Evolutionary conservation across 306 rosid genomes (phyloP), one percentile per base, ranked within the genome.

Genomic region (Betula pendula): DNA sequence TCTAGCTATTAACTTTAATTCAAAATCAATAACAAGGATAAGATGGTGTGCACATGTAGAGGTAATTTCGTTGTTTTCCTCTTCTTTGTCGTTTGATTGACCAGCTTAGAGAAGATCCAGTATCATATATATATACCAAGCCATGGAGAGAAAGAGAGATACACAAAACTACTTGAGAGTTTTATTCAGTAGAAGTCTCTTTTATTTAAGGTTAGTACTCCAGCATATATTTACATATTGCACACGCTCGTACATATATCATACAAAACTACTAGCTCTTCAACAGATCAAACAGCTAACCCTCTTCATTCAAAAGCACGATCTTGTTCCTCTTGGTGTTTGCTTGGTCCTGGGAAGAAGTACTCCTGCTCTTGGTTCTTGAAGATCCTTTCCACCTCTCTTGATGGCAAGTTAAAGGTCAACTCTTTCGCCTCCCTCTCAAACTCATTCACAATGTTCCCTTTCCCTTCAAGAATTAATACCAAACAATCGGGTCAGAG

Each of bases 391-490:
- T 92, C 88, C 81, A 88, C 89, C 66, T 71, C 81, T 4, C 81
- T 82, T 2, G 82, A 87, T 0, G 95, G 81, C 31, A 47, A 45
- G 20, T 82, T 82, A 8, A 90, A 88, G 2, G 93, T 77, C 40
- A 92, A 16, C 75, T 81, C 84, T 69, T 88, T 88, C 0, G 88
- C 95, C n/a, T 31, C 55, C 71, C 40, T 72, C 63, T 88, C 91
- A 50, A 92, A 55, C 66, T 82, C 87, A 25, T 27, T 85, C 86
- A 87, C 84, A 5, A 88, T 53, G 79, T 92, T 92, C 27, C 22
- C 70, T 81, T 81, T 81, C 75, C 97, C 97, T 82, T 52, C 3
- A 14, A 44, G 15, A 13, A 45, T 9, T 2, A 68, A 73, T 25
- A 20, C 14, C 63, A 7, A 7, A 63, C 1, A 19, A 63, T 16